Conservation (phyloP, 2,329 filamentous ascomycete genomes). For the Colletotrichum sp. region DNA sequence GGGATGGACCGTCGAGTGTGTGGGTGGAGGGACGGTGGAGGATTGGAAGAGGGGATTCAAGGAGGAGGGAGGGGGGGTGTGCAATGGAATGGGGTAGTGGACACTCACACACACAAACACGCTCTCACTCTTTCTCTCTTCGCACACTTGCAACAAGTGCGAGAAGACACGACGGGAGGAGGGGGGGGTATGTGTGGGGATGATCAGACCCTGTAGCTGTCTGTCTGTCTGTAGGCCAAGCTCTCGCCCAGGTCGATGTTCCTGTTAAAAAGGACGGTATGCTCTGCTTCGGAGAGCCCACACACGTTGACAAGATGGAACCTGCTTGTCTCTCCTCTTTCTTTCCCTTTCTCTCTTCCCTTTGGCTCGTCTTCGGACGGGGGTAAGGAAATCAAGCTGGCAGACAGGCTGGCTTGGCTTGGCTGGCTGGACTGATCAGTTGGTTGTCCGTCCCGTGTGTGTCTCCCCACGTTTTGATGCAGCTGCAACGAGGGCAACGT, state of each 20-base stretch:
- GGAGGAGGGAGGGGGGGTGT: neutral
- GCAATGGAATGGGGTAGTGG: neutral
- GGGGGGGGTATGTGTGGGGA: neutral
- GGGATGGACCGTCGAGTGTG: neutral
- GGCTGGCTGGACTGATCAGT: neutral
- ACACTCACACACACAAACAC: neutral
- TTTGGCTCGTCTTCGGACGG: neutral
- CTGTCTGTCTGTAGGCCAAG: neutral
- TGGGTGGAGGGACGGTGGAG: neutral
- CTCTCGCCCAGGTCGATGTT: conserved; percentile 7
- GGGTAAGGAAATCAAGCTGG: neutral
- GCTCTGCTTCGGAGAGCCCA: conserved; percentile 1
- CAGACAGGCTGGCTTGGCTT: neutral
- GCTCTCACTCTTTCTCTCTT: neutral
- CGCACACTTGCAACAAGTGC: neutral
- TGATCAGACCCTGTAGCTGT: neutral
- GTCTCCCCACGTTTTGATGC: conserved; percentile 9
- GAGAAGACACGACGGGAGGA: neutral
- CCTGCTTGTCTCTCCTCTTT: neutral
- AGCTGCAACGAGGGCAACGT: neutral
- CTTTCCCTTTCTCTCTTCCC: neutral
- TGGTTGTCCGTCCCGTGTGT: neutral
- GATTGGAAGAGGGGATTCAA: conserved; percentile 1
- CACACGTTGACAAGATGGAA: neutral
- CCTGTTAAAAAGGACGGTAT: conserved; percentile 20